Evolutionary conservation across 2,329 filamentous ascomycete species (phyloP).

Genomic region (Pyrenophora seminiperda): DNA sequence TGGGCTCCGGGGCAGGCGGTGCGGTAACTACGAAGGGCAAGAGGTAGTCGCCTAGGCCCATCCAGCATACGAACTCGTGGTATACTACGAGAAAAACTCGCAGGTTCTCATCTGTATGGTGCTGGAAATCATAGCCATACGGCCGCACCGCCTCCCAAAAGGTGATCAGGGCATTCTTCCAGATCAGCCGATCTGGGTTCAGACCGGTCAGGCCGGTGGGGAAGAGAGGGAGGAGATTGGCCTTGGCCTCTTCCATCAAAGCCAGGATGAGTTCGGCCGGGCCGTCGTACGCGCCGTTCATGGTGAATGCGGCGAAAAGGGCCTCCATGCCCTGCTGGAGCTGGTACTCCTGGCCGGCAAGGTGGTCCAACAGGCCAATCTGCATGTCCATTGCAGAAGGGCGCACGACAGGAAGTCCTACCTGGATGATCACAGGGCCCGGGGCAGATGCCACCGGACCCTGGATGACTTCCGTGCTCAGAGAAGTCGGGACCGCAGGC

Average conservation of each 20-base stretch:
- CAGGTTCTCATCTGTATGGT: background rate
- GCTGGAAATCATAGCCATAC: background rate
- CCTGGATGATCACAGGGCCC: no score
- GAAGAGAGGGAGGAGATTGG: constrained; percentile 1
- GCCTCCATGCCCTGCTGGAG: background rate
- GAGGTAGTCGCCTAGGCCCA: background rate
- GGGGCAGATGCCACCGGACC: background rate
- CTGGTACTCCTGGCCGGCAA: background rate
- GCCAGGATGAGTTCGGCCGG: background rate
- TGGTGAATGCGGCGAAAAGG: background rate
- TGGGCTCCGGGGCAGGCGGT: background rate
- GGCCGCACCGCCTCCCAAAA: constrained; percentile 1
- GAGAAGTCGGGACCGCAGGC: background rate
- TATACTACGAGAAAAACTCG: background rate
- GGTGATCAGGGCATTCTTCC: background rate
- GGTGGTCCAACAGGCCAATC: background rate
- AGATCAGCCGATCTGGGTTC: background rate
- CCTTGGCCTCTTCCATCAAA: background rate
- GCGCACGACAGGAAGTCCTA: background rate
- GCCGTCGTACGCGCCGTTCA: background rate
- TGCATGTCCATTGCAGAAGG: background rate
- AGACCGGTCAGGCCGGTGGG: background rate
- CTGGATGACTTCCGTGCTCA: background rate
- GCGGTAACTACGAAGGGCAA: background rate
- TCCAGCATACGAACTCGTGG: background rate